Conservation (phyloP, 2,329 filamentous ascomycete genomes). For the Chalaropsis thielavioides region DNA sequence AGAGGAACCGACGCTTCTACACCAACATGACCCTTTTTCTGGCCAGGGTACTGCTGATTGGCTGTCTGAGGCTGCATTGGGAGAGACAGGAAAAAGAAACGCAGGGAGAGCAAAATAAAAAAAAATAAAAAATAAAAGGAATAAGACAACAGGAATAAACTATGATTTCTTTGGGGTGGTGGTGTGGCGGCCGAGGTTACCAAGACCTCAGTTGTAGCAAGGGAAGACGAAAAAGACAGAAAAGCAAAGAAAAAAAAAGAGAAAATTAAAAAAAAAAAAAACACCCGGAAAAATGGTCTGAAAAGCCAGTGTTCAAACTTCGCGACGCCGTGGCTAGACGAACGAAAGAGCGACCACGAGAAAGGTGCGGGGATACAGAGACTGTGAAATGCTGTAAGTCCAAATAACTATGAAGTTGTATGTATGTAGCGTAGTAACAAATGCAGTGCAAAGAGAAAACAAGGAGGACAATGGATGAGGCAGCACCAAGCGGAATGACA, state of each 20-base stretch:
- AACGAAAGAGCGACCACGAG: neutral
- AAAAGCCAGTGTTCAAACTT: neutral
- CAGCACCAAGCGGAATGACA: neutral
- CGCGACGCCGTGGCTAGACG: neutral
- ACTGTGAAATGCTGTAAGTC: neutral
- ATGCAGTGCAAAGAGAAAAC: neutral
- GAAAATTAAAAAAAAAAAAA: neutral
- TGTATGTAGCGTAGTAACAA: neutral
- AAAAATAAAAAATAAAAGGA: neutral
- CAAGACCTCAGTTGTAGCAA: neutral
- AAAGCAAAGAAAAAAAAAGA: neutral
- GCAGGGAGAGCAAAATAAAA: neutral
- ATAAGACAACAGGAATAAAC: neutral
- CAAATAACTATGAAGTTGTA: neutral
- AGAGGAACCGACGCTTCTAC: neutral
- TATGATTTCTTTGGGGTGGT: neutral
- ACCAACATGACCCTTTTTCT: constrained; percentile 5
- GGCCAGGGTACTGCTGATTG: constrained; percentile 8
- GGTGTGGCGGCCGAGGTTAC: neutral
- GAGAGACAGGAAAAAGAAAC: neutral
- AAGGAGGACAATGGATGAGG: neutral
- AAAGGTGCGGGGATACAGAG: neutral
- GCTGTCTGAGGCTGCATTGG: constrained; percentile 11
- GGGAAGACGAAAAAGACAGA: neutral
- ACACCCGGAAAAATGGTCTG: neutral